These are phyloP conservation scores for Neoscytalidium dimidiatum DNA, from an alignment of 2,329 filamentous ascomycete species.

Conservation along the genomic window DNA sequence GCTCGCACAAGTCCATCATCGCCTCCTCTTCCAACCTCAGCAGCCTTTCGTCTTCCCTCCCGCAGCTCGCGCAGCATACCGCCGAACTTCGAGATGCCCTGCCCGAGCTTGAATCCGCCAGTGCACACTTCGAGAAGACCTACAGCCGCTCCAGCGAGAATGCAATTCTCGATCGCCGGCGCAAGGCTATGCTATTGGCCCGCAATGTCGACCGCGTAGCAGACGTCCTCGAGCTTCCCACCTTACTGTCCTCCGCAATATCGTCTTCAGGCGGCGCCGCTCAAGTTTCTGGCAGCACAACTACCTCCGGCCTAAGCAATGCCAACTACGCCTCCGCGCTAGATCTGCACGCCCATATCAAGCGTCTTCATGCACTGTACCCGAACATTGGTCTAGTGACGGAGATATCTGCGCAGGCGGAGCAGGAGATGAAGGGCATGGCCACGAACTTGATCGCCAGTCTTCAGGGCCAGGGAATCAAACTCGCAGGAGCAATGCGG, in stretches of 20 bases:
- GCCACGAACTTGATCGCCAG: conserved; percentile 78
- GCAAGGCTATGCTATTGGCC: conserved; percentile 77
- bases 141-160: conserved; percentile 74
- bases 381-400: conserved; percentile 74
- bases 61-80: conserved; percentile 66
- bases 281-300: conserved; percentile 46
- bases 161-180: conserved; percentile 68
- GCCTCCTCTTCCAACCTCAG: conserved; percentile 75
- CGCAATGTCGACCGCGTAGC: conserved; percentile 87
- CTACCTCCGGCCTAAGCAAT: conserved; percentile 39
- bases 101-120: conserved; percentile 75
- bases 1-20: conserved; percentile 83
- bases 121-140: conserved; percentile 76
- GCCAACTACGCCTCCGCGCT: conserved; percentile 86
- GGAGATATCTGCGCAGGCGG: conserved; percentile 74
- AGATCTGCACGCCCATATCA: conserved; percentile 92
- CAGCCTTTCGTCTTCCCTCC: conserved; percentile 72
- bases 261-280: conserved; percentile 46
- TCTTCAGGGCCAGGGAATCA: conserved; percentile 75
- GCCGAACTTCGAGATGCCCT: conserved; percentile 70
- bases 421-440: conserved; percentile 86
- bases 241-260: conserved; percentile 79
- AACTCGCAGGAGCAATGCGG: conserved; percentile 85
- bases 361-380: conserved; percentile 79
- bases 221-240: conserved; percentile 87